Evolutionary conservation across 768 basidiomycete genomes (phyloP), one percentile per base, ranked within the genome.

Genomic region (Macrocybe gigantea): DNA sequence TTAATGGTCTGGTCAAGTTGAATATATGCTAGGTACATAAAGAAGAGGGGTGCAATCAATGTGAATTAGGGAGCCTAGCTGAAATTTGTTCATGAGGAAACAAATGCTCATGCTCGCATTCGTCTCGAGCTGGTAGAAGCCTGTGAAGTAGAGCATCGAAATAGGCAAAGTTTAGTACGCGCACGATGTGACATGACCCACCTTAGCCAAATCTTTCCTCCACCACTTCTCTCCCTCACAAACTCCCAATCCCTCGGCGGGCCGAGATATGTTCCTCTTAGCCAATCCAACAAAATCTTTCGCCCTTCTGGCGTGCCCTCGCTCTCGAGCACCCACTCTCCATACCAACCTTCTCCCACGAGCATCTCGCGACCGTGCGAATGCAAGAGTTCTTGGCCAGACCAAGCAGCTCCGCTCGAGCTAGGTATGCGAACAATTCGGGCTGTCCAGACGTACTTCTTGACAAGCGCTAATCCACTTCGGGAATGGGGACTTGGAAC

Each of bases 271-370:
- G 56, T 53, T 0, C 76, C 74, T 3, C 64, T 58, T 9, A 85
- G 63, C 55, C 79, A 80, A 50, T 81, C 73, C n/a, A 83, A 50
- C 37, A 88, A 61, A 2, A 67, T 59, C 59, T 77, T 70, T 39
- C 75, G 69, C 5, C 83, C 85, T 59, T 87, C 85, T 32, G 64
- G 69, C 12, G 87, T 90, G 1, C 87, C 88, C 46, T 87, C 85
- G 1, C 79, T 82, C 62, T 90, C 85, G n/a, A 90, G 68, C 10
- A 87, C 67, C 87, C 88, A 89, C 53, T 89, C 85, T 2, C 85
- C 83, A 22, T 74, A 67, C 88, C 88, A 90, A 3, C 83, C 85
- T 11, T 75, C 74, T 5, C 83, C 84, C 15, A 84, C 65, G 32
- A 64, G 73, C 13, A 33, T n/a, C 12, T 64, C 64, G 33, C 22